Evolutionary conservation across 441 rosid genomes (phyloP).

Genomic region (Croton setiger): DNA sequence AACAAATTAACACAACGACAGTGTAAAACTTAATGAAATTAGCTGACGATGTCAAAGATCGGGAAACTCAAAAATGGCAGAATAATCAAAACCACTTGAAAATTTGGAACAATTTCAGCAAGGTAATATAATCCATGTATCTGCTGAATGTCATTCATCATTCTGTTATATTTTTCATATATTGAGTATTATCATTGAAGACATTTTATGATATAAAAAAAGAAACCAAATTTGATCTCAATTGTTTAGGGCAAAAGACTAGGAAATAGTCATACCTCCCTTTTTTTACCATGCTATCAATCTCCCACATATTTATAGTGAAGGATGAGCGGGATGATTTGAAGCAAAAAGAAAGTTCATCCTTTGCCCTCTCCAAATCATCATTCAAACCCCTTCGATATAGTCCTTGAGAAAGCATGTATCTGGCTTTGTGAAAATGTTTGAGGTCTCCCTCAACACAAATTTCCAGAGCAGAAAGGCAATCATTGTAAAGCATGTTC

Average conservation of each 20-base stretch:
- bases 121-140: neutral
- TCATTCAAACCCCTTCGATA: constrained; percentile 69
- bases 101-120: constrained; percentile 6
- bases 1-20: neutral
- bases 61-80: neutral
- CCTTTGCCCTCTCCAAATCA: constrained; percentile 94
- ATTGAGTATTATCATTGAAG: constrained; percentile 1
- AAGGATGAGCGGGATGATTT: constrained; percentile 92
- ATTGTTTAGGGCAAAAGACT: constrained; percentile 13
- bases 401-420: constrained; percentile 91
- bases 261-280: constrained; percentile 62
- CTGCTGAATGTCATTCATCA: neutral
- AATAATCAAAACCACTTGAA: neutral
- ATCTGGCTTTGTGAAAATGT: constrained; percentile 99
- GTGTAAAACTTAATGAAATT: neutral
- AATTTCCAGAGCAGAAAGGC: constrained; percentile 84
- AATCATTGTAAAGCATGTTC: constrained; percentile 89
- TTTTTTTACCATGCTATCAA: constrained; percentile 97
- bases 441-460: constrained; percentile 98
- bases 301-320: constrained; percentile 99
- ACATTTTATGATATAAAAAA: too few relatives aligned
- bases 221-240: constrained; percentile 2
- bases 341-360: constrained; percentile 96
- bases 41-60: neutral
- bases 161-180: neutral